Evolutionary conservation across 1,284 basidiomycete species (phyloP).

Genomic region (Sparassis latifolia): DNA sequence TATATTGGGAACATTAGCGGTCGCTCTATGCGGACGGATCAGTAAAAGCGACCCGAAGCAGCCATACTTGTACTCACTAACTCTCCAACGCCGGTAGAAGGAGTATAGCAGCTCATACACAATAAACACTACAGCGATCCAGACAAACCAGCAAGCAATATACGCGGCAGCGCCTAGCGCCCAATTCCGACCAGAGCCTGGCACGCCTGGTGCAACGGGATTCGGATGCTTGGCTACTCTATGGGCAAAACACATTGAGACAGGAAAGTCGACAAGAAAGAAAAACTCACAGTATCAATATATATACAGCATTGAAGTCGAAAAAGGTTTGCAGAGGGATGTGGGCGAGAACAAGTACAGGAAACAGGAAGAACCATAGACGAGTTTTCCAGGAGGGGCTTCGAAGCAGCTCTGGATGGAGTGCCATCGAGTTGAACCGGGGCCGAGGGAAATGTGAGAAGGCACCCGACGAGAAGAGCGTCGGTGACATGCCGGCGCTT

Average conservation of each 20-base stretch:
- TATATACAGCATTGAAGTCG: slow-evolving; percentile 76
- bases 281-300: slow-evolving; percentile 63
- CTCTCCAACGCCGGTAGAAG: slow-evolving; percentile 75
- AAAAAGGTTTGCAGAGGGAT: slow-evolving; percentile 72
- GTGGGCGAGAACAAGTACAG: slow-evolving; percentile 62
- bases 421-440: slow-evolving; percentile 53
- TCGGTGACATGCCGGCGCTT: slow-evolving; percentile 39
- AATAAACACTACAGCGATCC: slow-evolving; percentile 71
- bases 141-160: slow-evolving; percentile 69
- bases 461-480: slow-evolving; percentile 35
- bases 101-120: slow-evolving; percentile 78
- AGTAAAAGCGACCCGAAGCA: not conserved
- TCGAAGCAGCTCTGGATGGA: slow-evolving; percentile 60
- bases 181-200: slow-evolving; percentile 71
- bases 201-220: slow-evolving; percentile 55
- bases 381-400: slow-evolving; percentile 49
- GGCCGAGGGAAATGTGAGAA: slow-evolving; percentile 41
- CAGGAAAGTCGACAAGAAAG: slow-evolving; percentile 7
- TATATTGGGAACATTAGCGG: slow-evolving; percentile 78
- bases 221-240: slow-evolving; percentile 68
- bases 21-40: slow-evolving; percentile 40
- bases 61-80: slow-evolving; percentile 56
- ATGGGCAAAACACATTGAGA: slow-evolving; percentile 2
- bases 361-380: slow-evolving; percentile 61
- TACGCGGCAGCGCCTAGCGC: slow-evolving; percentile 73